phyloP scores from a whole-genome alignment of 805 yeast genomes.

The Millerozyma acaciae region DNA sequence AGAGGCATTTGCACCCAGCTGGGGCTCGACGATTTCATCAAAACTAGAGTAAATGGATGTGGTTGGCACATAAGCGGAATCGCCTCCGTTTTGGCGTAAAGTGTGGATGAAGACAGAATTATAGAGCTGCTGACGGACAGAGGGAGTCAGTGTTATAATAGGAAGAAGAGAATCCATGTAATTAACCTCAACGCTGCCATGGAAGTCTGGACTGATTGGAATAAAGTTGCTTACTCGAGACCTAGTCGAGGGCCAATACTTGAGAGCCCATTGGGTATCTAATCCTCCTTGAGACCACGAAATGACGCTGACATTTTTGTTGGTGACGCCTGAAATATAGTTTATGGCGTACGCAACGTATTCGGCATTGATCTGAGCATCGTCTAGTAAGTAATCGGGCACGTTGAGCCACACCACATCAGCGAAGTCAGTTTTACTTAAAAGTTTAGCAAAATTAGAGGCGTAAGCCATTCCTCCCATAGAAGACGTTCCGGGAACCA shows the following conservation, averaged over 20 bases:
- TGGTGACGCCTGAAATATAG: conserved; percentile 3
- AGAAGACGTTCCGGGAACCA: conserved; percentile 4
- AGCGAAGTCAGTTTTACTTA: background rate
- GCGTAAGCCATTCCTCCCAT: conserved; percentile 3
- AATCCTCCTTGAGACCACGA: conserved; percentile 6
- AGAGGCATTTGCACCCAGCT: conserved; percentile 1
- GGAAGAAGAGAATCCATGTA: too few relatives aligned
- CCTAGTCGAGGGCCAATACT: conserved; percentile 4
- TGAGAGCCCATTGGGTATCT: conserved; percentile 4
- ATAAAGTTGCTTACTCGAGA: conserved; percentile 2
- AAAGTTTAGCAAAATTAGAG: conserved; percentile 3
- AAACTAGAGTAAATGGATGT: conserved; percentile 4
- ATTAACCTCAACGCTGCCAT: too few relatives aligned
- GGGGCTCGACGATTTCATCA: conserved; percentile 3
- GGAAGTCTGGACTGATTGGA: conserved; percentile 20
- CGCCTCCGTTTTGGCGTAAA: conserved; percentile 2
- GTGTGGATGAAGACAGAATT: conserved; percentile 2
- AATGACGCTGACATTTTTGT: conserved; percentile 3
- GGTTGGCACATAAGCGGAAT: conserved; percentile 5
- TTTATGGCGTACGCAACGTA: conserved; percentile 5
- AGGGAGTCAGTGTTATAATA: too few relatives aligned
- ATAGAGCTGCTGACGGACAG: conserved; percentile 3
- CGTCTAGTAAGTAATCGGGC: conserved; percentile 2
- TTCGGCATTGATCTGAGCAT: conserved; percentile 3
- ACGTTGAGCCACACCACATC: conserved; percentile 2